Percentiles rank a stretch among this genome's conserved stretches.
phyloP scores from a whole-genome alignment of 1,284 basidiomycete genomes.

The Ganoderma lingzhi region DNA sequence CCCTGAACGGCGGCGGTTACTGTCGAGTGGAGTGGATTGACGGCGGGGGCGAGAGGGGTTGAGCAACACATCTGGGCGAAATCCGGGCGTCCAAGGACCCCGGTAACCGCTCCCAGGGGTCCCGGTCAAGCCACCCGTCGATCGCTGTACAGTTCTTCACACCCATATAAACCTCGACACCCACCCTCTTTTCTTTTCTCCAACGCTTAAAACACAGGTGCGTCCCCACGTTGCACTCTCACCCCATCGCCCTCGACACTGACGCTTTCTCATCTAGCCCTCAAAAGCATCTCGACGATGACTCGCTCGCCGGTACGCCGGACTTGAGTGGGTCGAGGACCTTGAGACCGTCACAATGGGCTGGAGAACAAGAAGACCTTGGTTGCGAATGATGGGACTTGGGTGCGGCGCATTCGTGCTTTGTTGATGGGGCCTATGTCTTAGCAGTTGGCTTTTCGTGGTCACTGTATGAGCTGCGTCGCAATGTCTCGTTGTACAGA shows the following conservation, averaged over 20 bases:
- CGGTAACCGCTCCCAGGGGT: slow-evolving; percentile 39
- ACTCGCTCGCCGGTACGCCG: slow-evolving; percentile 68
- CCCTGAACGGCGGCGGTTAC: slow-evolving; percentile 39
- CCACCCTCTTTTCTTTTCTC: slow-evolving; percentile 15
- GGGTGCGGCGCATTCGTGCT: slow-evolving; percentile 78
- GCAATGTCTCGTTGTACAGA: slow-evolving; percentile 91
- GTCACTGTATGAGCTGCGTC: slow-evolving; percentile 69
- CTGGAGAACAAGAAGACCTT: slow-evolving; percentile 68
- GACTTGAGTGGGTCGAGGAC: slow-evolving; percentile 82
- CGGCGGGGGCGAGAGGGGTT: slow-evolving; percentile 34
- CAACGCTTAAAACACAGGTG: slow-evolving; percentile 73
- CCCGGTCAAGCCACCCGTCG: slow-evolving; percentile 41
- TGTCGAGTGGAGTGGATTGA: slow-evolving; percentile 31
- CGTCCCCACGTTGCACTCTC: slow-evolving; percentile 27
- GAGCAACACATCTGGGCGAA: slow-evolving; percentile 16
- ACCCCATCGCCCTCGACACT: slow-evolving; percentile 3
- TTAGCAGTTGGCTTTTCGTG: slow-evolving; percentile 66
- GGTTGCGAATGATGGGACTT: slow-evolving; percentile 74
- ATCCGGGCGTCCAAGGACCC: slow-evolving; percentile 34
- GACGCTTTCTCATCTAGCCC: slow-evolving; percentile 49
- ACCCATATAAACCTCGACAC: slow-evolving; percentile 35
- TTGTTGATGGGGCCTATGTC: slow-evolving; percentile 42
- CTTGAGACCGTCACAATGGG: slow-evolving; percentile 82
- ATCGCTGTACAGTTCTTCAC: slow-evolving; percentile 48
- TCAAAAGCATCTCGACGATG: slow-evolving; percentile 90